These are phyloP conservation scores for Halenospora varia DNA, from an alignment of 495 filamentous ascomycete species.

Conservation along the genomic window DNA sequence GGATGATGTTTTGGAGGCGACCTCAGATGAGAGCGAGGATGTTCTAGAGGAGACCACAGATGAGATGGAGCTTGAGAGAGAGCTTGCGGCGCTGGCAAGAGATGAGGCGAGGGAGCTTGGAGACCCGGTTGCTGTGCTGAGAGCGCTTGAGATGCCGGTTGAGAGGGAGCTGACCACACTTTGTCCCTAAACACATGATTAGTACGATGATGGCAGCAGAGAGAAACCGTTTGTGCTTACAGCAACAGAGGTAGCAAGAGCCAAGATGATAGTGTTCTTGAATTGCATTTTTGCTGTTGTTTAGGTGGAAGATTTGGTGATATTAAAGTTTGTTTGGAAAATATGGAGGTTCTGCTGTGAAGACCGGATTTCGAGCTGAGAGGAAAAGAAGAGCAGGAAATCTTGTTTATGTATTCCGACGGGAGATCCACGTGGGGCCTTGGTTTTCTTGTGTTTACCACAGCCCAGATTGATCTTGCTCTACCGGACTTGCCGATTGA, in stretches of 20 bases:
- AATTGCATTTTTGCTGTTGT: conserved; percentile 32
- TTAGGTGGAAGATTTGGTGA: not conserved
- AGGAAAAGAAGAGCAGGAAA: not conserved
- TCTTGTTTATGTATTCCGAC: not conserved
- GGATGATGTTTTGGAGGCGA: not conserved
- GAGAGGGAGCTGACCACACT: conserved; percentile 16
- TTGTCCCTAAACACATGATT: conserved; percentile 13
- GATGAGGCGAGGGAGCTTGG: conserved; percentile 4
- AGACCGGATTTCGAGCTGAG: not conserved
- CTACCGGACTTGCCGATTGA: not conserved
- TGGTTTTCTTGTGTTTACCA: not conserved
- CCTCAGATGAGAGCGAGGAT: not conserved
- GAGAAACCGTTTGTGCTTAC: conserved; percentile 6
- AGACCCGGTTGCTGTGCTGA: conserved; percentile 25
- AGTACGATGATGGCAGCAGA: not conserved
- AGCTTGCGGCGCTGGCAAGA: conserved; percentile 1
- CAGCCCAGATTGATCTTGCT: not conserved
- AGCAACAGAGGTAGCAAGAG: conserved; percentile 24
- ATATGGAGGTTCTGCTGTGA: not conserved
- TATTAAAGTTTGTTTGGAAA: not conserved
- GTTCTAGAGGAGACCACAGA: conserved; percentile 8
- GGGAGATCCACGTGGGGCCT: not conserved
- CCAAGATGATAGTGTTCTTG: conserved; percentile 27
- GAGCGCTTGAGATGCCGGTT: conserved; percentile 24
- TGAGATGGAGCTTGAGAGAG: conserved; percentile 14